phyloP scores from a whole-genome alignment of 306 rosid species.

The Rosa lucieae region DNA sequence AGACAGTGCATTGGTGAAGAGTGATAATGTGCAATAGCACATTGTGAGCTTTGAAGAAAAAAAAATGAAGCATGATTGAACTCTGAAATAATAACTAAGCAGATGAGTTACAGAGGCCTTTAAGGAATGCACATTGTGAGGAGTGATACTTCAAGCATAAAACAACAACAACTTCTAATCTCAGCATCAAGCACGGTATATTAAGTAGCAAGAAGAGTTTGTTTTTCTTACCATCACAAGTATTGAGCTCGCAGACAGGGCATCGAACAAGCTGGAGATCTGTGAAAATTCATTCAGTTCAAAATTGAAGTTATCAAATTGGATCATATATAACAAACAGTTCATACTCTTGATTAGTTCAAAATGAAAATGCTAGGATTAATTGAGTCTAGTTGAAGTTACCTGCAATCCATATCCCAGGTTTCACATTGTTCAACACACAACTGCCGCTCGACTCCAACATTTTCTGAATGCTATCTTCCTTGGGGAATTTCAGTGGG shows the following conservation, averaged over 20 bases:
- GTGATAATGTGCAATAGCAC: not conserved
- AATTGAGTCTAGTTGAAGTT: slow-evolving; percentile 18
- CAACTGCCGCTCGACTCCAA: slow-evolving; percentile 66
- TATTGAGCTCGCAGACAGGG: slow-evolving; percentile 91
- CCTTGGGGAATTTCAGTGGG: slow-evolving; percentile 44
- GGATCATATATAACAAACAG: not conserved
- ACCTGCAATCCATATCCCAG: slow-evolving; percentile 99
- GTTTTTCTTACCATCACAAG: slow-evolving; percentile 74
- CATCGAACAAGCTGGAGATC: slow-evolving; percentile 98
- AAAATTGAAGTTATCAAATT: slow-evolving; percentile 11
- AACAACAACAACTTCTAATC: not conserved
- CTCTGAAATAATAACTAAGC: not conserved
- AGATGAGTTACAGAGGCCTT: not conserved
- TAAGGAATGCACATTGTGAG: not conserved
- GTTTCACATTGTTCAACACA: slow-evolving; percentile 61
- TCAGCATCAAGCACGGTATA: not conserved
- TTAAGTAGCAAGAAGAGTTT: not conserved
- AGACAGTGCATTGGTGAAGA: not conserved
- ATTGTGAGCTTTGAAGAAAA: not conserved
- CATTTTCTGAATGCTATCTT: slow-evolving; percentile 42
- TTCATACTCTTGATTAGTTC: not conserved
- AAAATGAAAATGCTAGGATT: not conserved
- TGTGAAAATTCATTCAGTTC: slow-evolving; percentile 44
- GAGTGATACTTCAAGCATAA: not conserved
- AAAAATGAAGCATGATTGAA: not conserved